Base-by-base conservation (phyloP, 2,329 filamentous ascomycete genomes). In the Phialophora chinensis region DNA sequence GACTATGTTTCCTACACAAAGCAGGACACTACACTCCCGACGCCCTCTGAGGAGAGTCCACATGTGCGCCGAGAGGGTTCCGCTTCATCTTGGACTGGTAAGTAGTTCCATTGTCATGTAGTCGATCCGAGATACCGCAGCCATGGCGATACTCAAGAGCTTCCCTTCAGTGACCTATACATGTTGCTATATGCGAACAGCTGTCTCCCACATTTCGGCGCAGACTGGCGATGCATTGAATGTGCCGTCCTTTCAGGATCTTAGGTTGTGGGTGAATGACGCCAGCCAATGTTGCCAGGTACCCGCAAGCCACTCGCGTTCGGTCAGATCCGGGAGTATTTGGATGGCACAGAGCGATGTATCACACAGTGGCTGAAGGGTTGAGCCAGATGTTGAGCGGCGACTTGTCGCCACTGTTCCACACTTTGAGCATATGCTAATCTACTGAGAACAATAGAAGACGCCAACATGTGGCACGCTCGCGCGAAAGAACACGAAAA, bases 1-100 rank as follows among this genome's bases (percentile, higher is more conserved):
- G 65, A 70, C 60, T 73, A 73, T 65, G 71, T 73, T 12, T 55
- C 69, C 5, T 70, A 73, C 53, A 70, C 72, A 31, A 65, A 65
- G 33, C 56, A 63, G 12, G 63, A 63, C 17, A 47, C 44, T 17
- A 44, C 60, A n/a, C 29, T 69, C 7, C 67, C 58, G 14, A 70
- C 67, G 4, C 67, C 63, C 8, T 65, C 59, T 14, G 67, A 69
- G 27, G 66, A 65, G 31, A 71, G 62, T 42, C 56, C 63, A 12
- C 59, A 69, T 29, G 50, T 58, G 35, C 64, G 31, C 20, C 64
- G 65, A 60, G 70, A 66, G 52, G 42, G 57, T 5, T 68, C 67
- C 11, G 61, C 55, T 38, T 29, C 62, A 14, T 69, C 68, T 27
- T 72, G 70, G 69, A 62, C 60, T 12, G 59, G 59, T 61, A 27